Base-by-base conservation (phyloP, 495 filamentous ascomycete species). In the Hypomontagnella submonticulosa region DNA sequence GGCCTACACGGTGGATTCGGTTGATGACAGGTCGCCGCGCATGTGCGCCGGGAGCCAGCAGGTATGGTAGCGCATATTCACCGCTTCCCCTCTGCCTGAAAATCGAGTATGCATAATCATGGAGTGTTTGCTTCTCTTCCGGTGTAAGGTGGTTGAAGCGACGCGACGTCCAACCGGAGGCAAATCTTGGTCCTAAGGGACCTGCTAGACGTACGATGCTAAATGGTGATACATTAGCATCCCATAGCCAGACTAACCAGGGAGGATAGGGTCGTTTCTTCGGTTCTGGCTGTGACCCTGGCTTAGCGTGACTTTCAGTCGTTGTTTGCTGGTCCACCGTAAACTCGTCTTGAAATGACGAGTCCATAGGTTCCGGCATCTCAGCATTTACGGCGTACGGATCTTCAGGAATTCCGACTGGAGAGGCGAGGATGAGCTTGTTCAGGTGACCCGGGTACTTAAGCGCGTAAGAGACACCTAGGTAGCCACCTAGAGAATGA, bases 161-260 rank as follows among this genome's bases (percentile, higher is more conserved):
- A 6, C 95, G 88, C 3, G 88, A 89, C 2, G 95, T 96, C 95
- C 95, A 99, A 15, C 95, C 94, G 0, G 93, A 97, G 0, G 97
- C 92, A 30, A 99, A 83, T 2, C 93, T 87, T 4, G 95, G 95
- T 1, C 95, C 95, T 0, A 99, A 75, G 0, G 95, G 95, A n/a
- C 95, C 95, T 8, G 92, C 79, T 84, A 93, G 89, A 52, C 95
- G 90, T 7, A 99, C 85, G 13, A 99, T 76, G 62, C 87, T 91
- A 75, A 99, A 99, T 13, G 96, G 95, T 0, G 92, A 97, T 64
- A 99, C 88, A 71, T 99, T 99, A 64, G 92, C 92, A 59, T 99
- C 95, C 95, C 95, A 99, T 33, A 99, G 84, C 74, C 92, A 97
- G 27, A 87, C 87, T 13, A 97, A 80, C 92, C 92, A 97, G 74